Evolutionary conservation across 257 asterid genomes (phyloP).

Genomic region (Leptodermis oblonga): DNA sequence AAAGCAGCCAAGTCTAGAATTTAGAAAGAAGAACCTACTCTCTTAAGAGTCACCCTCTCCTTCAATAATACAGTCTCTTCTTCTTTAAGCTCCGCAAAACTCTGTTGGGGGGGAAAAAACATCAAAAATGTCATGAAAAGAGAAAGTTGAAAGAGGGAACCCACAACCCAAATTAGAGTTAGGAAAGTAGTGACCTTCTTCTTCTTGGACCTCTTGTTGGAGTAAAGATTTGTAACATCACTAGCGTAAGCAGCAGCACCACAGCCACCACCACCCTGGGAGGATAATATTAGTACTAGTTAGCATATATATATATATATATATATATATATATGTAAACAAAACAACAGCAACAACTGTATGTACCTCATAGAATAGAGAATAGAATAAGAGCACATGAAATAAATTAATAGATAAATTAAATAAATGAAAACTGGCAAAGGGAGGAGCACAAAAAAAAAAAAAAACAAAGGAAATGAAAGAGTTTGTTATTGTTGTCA

Average conservation of each 20-base stretch:
- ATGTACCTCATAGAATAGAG: too few species aligned
- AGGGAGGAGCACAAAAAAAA: not conserved
- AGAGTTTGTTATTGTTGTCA: too few species aligned
- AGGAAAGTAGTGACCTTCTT: conserved; percentile 24
- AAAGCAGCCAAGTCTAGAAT: not conserved
- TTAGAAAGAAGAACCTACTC: conserved; percentile 11
- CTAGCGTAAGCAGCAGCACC: conserved; percentile 13
- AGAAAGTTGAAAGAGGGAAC: not conserved
- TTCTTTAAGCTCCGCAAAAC: conserved; percentile 29
- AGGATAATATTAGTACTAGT: too few species aligned
- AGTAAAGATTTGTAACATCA: conserved; percentile 10
- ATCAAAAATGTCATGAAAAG: not conserved
- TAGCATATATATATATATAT: too few species aligned
- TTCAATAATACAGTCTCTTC: conserved; percentile 30
- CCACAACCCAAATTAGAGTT: too few species aligned
- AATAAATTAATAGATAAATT: not conserved
- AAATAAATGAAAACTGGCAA: not conserved
- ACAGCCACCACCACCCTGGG: conserved; percentile 20
- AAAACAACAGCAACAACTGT: too few species aligned
- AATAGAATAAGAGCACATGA: too few species aligned
- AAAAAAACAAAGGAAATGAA: too few species aligned
- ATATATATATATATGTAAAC: too few species aligned
- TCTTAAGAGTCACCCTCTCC: conserved; percentile 25
- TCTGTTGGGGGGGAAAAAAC: conserved; percentile 18
- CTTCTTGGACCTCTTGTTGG: conserved; percentile 20